Conservation (phyloP, 2,329 filamentous ascomycete species). For the Blastomyces emzantsi region DNA sequence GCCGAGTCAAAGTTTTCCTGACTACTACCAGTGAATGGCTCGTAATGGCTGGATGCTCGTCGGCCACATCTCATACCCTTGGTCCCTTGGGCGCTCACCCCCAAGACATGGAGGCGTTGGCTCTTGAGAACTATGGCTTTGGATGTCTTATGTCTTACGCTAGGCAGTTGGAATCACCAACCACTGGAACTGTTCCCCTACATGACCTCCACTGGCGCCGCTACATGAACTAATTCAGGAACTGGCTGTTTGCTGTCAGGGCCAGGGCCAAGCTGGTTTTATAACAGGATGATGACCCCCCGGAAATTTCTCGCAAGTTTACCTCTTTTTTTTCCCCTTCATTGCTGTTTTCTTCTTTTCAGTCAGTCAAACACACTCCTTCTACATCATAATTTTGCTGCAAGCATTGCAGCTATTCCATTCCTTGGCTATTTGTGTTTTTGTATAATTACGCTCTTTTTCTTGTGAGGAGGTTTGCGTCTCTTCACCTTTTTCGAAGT, state of each 20-base stretch:
- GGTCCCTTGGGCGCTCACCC: neutral
- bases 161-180: neutral
- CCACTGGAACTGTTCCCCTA: neutral
- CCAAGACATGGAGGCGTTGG: neutral
- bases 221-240: neutral
- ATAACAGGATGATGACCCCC: neutral
- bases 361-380: neutral
- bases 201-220: neutral
- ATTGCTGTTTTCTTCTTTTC: neutral
- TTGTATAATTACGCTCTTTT: neutral
- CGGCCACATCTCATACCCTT: neutral
- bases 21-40: too few species aligned
- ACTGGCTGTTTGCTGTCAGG: neutral
- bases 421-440: conserved; percentile 5
- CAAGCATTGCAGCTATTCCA: neutral
- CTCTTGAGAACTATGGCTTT: neutral
- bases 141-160: neutral
- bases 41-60: neutral
- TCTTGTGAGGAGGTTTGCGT: neutral
- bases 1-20: neutral
- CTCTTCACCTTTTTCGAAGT: conserved; percentile 14
- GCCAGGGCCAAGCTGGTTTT: neutral
- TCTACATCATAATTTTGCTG: neutral
- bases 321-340: neutral
- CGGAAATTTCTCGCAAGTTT: neutral